Conservation (phyloP, 192 early-diverging fungal genomes). For the Coemansia sp. region DNA sequence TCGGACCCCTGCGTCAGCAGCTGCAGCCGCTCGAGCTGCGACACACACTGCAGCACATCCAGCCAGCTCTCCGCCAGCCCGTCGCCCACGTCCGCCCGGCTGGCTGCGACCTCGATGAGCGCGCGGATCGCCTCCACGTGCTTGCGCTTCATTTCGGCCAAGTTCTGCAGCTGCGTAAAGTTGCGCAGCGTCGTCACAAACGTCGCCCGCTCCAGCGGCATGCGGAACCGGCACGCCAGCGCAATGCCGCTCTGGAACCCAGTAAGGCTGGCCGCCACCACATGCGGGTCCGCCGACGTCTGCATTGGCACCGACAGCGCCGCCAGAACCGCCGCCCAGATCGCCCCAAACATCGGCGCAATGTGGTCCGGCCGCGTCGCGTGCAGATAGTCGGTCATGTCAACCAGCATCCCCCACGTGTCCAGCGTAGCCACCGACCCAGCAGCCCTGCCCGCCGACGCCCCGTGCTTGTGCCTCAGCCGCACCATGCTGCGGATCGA, state of each 20-base stretch:
- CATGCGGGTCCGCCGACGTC: conserved; percentile 75
- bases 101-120: conserved; percentile 75
- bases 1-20: conserved; percentile 56
- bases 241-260: conserved; percentile 84
- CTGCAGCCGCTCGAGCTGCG: conserved; percentile 88
- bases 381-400: conserved; percentile 61
- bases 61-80: conserved; percentile 73
- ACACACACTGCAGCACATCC: conserved; percentile 82
- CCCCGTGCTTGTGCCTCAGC: conserved; percentile 42
- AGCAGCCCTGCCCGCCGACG: not conserved
- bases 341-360: conserved; percentile 87
- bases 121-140: conserved; percentile 91
- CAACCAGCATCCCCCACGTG: conserved; percentile 46
- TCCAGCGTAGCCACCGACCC: conserved; percentile 29
- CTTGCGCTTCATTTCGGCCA: conserved; percentile 86
- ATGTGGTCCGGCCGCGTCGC: conserved; percentile 88
- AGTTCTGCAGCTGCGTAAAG: conserved; percentile 83
- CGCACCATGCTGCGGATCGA: conserved; percentile 66
- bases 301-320: conserved; percentile 84
- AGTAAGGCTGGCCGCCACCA: conserved; percentile 70
- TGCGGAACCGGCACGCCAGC: conserved; percentile 79
- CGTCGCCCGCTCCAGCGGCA: conserved; percentile 88
- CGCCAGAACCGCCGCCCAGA: conserved; percentile 88
- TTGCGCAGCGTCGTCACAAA: conserved; percentile 90
- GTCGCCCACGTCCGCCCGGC: conserved; percentile 61